Percentiles rank a stretch among this genome's conserved stretches.
These are phyloP conservation scores for Leccinum fallax DNA, from an alignment of 1,284 basidiomycete species.

Conservation along the genomic window DNA sequence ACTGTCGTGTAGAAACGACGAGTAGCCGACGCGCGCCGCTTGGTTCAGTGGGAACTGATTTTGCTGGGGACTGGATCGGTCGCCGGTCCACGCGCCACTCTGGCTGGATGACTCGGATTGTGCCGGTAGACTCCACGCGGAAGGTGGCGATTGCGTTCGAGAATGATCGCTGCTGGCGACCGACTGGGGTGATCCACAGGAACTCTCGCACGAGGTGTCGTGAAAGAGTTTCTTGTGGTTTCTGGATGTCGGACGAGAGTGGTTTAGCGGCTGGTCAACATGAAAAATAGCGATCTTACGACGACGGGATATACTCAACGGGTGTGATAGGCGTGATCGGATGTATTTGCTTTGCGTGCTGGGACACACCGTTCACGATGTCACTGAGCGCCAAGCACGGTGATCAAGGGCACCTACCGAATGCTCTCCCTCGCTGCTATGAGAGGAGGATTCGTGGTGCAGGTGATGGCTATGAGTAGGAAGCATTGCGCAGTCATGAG, in stretches of 20 bases:
- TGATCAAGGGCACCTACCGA: constrained; percentile 20
- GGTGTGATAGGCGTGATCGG: constrained; percentile 41
- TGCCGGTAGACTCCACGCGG: constrained; percentile 32
- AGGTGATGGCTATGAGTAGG: constrained; percentile 36
- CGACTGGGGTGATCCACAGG: constrained; percentile 36
- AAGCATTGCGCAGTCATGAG: constrained; percentile 38
- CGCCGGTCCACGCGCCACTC: constrained; percentile 29
- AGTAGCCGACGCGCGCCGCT: constrained; percentile 50
- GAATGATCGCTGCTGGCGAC: constrained; percentile 38
- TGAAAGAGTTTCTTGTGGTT: constrained; percentile 37
- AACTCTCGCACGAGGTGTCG: constrained; percentile 34
- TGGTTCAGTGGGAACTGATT: constrained; percentile 40
- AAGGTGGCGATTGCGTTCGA: constrained; percentile 37
- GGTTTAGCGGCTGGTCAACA: constrained; percentile 18
- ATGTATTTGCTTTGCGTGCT: constrained; percentile 34
- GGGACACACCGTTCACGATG: constrained; percentile 11
- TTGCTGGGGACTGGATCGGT: constrained; percentile 37
- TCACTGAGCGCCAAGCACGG: constrained; percentile 14
- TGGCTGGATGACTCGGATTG: constrained; percentile 35
- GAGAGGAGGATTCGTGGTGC: constrained; percentile 23
- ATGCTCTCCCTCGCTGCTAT: constrained; percentile 31
- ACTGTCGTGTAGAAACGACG: constrained; percentile 55
- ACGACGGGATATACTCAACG: constrained; percentile 32
- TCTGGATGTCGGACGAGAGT: constrained; percentile 18
- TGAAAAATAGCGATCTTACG: constrained; percentile 25